phyloP scores from a whole-genome alignment of 805 yeast genomes.

The Starmerella khaoyaiensis region DNA sequence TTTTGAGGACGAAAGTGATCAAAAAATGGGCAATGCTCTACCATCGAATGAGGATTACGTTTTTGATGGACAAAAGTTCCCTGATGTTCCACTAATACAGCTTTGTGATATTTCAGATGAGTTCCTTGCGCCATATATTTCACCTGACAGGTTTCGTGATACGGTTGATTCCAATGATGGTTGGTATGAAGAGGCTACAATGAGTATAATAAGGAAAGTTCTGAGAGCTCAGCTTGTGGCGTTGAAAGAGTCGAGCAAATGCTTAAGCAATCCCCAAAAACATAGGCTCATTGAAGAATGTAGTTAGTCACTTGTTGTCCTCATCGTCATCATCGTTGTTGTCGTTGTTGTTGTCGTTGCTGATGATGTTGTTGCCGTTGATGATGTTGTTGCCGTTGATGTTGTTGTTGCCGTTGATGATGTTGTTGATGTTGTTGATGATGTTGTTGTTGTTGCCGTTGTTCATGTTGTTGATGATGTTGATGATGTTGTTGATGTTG shows the following conservation, averaged over 20 bases:
- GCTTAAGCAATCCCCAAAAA: neutral
- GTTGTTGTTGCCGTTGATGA: neutral
- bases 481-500: constrained; percentile 1
- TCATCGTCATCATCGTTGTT: neutral
- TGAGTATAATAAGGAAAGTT: constrained; percentile 53
- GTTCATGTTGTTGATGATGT: neutral
- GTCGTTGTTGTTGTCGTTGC: neutral
- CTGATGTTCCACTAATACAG: constrained; percentile 60
- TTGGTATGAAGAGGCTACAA: constrained; percentile 56
- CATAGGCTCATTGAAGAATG: neutral
- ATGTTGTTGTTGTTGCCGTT: neutral
- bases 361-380: neutral
- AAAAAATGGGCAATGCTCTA: neutral
- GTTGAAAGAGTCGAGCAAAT: constrained; percentile 2
- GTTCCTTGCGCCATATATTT: no score
- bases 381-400: neutral
- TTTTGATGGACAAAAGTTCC: constrained; percentile 61
- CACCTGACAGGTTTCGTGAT: constrained; percentile 30
- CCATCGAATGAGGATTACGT: constrained; percentile 29
- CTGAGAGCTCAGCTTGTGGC: constrained; percentile 41
- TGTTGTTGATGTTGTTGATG: neutral
- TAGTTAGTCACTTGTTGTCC: neutral
- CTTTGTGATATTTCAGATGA: constrained; percentile 66
- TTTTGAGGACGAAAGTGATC: constrained; percentile 3
- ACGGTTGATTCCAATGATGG: constrained; percentile 55